Base-by-base conservation (phyloP, 148 eudicot genomes). In the Silene latifolia region DNA sequence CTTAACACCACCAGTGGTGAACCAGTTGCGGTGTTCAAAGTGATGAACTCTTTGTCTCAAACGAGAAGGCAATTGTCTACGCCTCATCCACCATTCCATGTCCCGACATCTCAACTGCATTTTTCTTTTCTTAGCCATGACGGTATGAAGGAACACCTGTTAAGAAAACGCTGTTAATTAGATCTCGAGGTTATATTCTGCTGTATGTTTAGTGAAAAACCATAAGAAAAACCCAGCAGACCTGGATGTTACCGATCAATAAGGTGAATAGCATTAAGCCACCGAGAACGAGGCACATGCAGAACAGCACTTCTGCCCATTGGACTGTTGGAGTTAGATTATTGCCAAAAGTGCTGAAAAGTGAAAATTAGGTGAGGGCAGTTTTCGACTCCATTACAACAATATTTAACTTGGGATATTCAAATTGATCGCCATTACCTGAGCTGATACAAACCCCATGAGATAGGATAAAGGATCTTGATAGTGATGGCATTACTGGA, bases 81-180 rank as follows among this genome's bases (percentile, higher is more conserved):
- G 79, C 56, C 72, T 88, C 98, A 93, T 93, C 95, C 97, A 92
- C 97, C 97, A 92, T 76, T 92, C 97, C 93, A 86, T 84, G 75
- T 92, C 97, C 7, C 91, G 74, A 48, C 85, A 83, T 75, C 97
- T 87, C 58, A 92, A 47, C 64, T 92, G 95, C 97, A 92, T 90
- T 76, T 81, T 87, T 56, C 89, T 84, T 83, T 87, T 92, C 77
- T 81, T 90, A 0, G 95, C 86, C 93, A 88, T 90, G 14, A 53
- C 57, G 2, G 57, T 53, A 53, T 53, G 57, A 11, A 53, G 18
- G 18, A 53, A 53, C 57, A 53, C 57, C 57, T 53, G 57, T 53
- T 9, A 53, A 4, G 57, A 53, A 53, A 53, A 53, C 13, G 17
- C 35, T 53, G 1, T 17, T n/a, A n/a, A n/a, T n/a, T 53, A 53